Evolutionary conservation across 1,284 basidiomycete species (phyloP), one percentile per base, ranked within the genome.

Genomic region (Moesziomyces sp.): DNA sequence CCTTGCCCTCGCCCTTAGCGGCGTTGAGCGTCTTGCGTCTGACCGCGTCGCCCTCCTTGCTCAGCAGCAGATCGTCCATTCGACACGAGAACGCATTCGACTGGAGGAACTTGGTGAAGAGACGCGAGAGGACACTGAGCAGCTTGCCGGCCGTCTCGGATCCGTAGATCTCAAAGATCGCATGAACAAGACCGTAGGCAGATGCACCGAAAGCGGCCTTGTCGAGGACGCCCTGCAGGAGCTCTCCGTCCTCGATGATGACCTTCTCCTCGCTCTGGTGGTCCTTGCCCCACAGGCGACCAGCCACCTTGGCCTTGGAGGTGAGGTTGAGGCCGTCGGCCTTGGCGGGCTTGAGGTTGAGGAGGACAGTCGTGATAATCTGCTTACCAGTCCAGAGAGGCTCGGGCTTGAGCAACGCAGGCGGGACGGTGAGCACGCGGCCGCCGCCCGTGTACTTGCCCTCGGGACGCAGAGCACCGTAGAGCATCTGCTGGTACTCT

Each of bases 361-460:
- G 61, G 52, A 74, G 19, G 43, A 86, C 90, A 8, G 81, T 84
- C 4, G 80, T 85, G 81, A 96, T 94, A 66, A 99, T 90, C 86
- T 99, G 97, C 85, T 99, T 99, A 58, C 97, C 97, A 0, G 96
- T 98, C 97, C 97, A 99, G 59, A 96, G 86, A 0, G 93, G 90
- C 75, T 86, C 87, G 1, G 97, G 97, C 85, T 92, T 94, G 90
- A 92, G 93, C 67, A 99, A 91, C 1, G 96, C 88, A 3, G 97
- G 97, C 1, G 94, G 92, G 7, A 98, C 84, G 3, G 94, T 98
- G 53, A 89, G 84, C 53, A 99, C 87, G 28, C 90, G 89, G 45
- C 90, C 89, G 14, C 86, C 87, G 42, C 89, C 87, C 48, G 89
- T 88, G 74, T 89, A 89, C 68, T 91, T 89, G 43, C 92, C 90